Conservation (phyloP, 2,329 filamentous ascomycete species). For the Macrophomina phaseolina region DNA sequence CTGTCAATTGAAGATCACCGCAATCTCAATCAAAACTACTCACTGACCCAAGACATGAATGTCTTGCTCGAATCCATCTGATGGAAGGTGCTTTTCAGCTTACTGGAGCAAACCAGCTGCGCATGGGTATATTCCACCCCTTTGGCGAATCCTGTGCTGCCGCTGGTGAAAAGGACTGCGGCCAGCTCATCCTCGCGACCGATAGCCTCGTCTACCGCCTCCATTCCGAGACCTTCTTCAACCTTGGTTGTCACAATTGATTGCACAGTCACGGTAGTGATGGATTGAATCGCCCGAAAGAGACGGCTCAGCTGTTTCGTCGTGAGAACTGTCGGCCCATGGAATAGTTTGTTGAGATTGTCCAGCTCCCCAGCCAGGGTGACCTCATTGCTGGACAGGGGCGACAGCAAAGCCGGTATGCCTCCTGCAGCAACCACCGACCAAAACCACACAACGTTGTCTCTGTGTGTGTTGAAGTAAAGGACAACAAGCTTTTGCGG, state of each 20-base stretch:
- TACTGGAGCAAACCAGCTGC: slow-evolving; percentile 45
- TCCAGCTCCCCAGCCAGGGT: slow-evolving; percentile 23
- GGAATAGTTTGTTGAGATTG: slow-evolving; percentile 26
- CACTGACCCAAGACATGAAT: slow-evolving; percentile 28
- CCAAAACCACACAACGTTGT: slow-evolving; percentile 26
- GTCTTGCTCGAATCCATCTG: slow-evolving; percentile 13
- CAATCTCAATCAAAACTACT: background rate
- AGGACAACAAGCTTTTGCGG: slow-evolving; percentile 9
- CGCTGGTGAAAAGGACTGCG: slow-evolving; percentile 33
- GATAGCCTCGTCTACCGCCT: background rate
- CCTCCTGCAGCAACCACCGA: slow-evolving; percentile 19
- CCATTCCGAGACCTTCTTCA: slow-evolving; percentile 7
- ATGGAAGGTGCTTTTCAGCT: slow-evolving; percentile 11
- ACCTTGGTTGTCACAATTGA: slow-evolving; percentile 3
- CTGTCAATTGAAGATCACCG: background rate
- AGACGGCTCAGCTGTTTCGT: slow-evolving; percentile 15
- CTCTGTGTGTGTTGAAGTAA: slow-evolving; percentile 26
- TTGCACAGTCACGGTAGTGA: slow-evolving; percentile 8
- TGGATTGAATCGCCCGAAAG: background rate
- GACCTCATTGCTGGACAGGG: slow-evolving; percentile 22
- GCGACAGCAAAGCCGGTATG: slow-evolving; percentile 22
- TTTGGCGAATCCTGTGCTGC: slow-evolving; percentile 58
- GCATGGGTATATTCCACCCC: slow-evolving; percentile 53
- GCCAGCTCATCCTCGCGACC: slow-evolving; percentile 18
- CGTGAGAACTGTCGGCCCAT: slow-evolving; percentile 14